Base-by-base conservation (phyloP, 2,329 filamentous ascomycete genomes). In the Lojkania enalia region DNA sequence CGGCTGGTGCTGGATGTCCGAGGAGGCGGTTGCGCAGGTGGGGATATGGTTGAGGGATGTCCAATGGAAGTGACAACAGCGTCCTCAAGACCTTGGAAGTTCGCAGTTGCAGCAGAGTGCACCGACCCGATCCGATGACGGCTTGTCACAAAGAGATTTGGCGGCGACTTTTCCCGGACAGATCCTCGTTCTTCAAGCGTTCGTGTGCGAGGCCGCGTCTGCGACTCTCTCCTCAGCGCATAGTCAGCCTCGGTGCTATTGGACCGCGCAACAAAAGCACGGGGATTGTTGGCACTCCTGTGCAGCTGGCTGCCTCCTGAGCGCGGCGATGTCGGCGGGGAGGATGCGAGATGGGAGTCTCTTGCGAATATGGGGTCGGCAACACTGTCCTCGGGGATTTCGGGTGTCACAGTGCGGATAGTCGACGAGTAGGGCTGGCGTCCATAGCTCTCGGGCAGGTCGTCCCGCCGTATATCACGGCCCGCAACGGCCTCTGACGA, bases 101-200 rank as follows among this genome's bases (percentile, higher is more conserved):
- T 74, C 36, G 80, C 74, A 3, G 82, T 79, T 3, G 76, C 71
- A 5, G 82, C 77, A 25, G 84, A 85, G 55, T 86, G 84, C 56
- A 89, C 81, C 20, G 86, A 89, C 38, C 86, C 84, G 32, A 89
- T 81, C 39, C 86, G 79, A 57, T 84, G 81, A 39, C 86, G 79
- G 55, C 72, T 77, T 46, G 82, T 70, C 35, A 67, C 60, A 31
- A 69, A 71, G 32, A 72, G 57, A 35, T 64, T 64, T 21, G 70
- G 61, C n/a, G 75, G 70, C 12, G 69, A 71, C 27, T 58, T 61
- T 39, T 74, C 72, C 37, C 71, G 59, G 6, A 66, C 63, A 5
- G 61, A 58, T 18, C 30, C 30, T 5, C 70, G 58, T 50, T 76
- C 76, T 36, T 79, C 77, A 40, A 79, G 60, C 13, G 77, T 80